These are phyloP conservation scores for Puccinia novopanici DNA, from an alignment of 1,284 basidiomycete species.

Conservation along the genomic window DNA sequence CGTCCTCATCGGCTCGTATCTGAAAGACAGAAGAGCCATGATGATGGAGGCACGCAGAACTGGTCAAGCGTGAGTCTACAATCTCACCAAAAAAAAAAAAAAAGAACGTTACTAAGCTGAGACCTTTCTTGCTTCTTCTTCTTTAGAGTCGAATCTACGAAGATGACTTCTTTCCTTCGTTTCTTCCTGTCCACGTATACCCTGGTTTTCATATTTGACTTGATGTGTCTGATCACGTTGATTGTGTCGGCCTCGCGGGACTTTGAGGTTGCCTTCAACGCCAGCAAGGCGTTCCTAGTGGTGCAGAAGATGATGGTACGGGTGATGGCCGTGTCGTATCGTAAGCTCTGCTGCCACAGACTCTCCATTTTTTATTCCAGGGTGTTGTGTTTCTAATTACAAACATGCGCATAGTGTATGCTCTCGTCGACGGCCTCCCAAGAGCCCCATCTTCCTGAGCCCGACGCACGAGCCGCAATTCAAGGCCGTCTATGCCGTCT, in stretches of 20 bases:
- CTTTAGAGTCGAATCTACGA: background rate
- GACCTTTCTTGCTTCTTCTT: background rate
- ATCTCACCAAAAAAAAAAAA: background rate
- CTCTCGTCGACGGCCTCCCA: conserved; percentile 33
- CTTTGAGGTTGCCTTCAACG: conserved; percentile 33
- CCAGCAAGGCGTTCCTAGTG: conserved; percentile 27
- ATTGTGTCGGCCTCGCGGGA: conserved; percentile 34
- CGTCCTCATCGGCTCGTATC: background rate
- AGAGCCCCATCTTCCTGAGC: conserved; percentile 31
- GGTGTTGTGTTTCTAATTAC: too few relatives aligned
- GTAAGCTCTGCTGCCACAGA: conserved; percentile 13
- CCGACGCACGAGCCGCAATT: conserved; percentile 5
- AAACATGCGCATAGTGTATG: conserved; percentile 16
- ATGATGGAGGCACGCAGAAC: background rate
- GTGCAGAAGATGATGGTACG: conserved; percentile 47
- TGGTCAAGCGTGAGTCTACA: conserved; percentile 17
- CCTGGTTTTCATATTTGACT: conserved; percentile 35
- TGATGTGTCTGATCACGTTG: conserved; percentile 36
- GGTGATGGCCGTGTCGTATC: conserved; percentile 43
- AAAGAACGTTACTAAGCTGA: background rate
- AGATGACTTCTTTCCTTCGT: conserved; percentile 9
- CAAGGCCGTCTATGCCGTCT: background rate
- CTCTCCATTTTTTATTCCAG: too few relatives aligned
- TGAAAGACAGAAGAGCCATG: conserved; percentile 31
- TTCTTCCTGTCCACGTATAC: conserved; percentile 41